Evolutionary conservation across 208 protist species (phyloP), one percentile per base, ranked within the genome.

Genomic region (Leptomonas pyrrhocoris): DNA sequence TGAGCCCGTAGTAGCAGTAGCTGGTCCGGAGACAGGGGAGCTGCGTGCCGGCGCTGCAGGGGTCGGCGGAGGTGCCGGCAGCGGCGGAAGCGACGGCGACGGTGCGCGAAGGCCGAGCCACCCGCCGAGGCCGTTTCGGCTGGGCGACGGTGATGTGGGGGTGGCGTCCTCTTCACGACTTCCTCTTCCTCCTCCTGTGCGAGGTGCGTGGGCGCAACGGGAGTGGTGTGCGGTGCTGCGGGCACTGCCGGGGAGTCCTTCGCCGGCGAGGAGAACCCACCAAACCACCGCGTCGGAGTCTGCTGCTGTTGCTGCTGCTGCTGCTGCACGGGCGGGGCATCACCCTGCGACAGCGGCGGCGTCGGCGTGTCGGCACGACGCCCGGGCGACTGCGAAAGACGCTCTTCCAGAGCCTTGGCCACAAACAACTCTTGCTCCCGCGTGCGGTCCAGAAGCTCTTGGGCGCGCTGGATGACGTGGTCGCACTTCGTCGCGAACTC

Each of bases 381-480:
- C 6, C 48, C 50, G n/a, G 77, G 77, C 13, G 74, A 79, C 51
- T 79, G 70, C 21, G 77, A 78, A 46, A 74, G 51, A 23, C 82
- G 79, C 42, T 77, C 66, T 69, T 83, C 72, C 19, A 92, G 73
- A 19, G 72, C 76, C 25, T 43, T 63, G 23, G 58, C 56, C 46
- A 77, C 70, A 27, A 48, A 15, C 43, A 63, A 38, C 70, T 84
- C 74, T 63, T 87, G 78, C 34, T 75, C 68, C 9, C 54, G 66
- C 19, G 82, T 69, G 8, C 74, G 60, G 42, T 85, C 74, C 9
- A 93, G 80, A 49, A 93, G 65, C 31, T 70, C 63, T 42, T 88
- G 63, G 0, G 83, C 88, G 19, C 85, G 84, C 54, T 79, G 60
- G 11, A 88, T 63, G 38, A 85, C 83, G 16, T 62, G 70, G 68